Evolutionary conservation across 305 asterid genomes (phyloP).

Genomic region (Caryopteris hybrid): DNA sequence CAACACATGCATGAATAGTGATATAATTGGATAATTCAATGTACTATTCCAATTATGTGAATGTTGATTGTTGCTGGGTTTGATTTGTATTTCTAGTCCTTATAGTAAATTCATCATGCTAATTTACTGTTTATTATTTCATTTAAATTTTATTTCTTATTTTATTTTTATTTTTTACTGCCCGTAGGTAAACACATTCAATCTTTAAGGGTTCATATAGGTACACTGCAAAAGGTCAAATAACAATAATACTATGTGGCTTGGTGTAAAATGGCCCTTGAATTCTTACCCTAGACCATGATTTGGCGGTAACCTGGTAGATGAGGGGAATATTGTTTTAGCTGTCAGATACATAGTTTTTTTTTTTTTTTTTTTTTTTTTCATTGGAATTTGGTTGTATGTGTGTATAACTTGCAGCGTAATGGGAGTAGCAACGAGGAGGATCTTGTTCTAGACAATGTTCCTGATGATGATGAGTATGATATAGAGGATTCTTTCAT

Average conservation of each 20-base stretch:
- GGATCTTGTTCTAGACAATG: slow-evolving; percentile 63
- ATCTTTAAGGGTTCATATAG: not conserved
- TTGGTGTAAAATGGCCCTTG: no score
- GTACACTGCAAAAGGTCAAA: not conserved
- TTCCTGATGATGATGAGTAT: no score
- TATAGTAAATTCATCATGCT: no score
- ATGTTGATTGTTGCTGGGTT: not conserved
- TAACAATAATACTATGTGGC: not conserved
- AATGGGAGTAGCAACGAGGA: slow-evolving; percentile 78
- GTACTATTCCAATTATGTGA: not conserved
- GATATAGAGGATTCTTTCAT: no score
- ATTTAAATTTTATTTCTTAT: not conserved
- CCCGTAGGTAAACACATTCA: not conserved
- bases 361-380: no score
- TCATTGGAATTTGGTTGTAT: no score
- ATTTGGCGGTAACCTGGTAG: no score
- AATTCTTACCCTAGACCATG: no score
- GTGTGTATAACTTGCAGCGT: slow-evolving; percentile 46
- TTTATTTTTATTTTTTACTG: not conserved
- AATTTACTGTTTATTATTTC: not conserved
- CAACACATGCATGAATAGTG: not conserved
- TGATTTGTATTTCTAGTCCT: not conserved
- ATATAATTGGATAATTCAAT: not conserved
- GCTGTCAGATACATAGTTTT: no score
- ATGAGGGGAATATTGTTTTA: no score